phyloP scores from a whole-genome alignment of 2,329 filamentous ascomycete species.

The Fusarium piperis region DNA sequence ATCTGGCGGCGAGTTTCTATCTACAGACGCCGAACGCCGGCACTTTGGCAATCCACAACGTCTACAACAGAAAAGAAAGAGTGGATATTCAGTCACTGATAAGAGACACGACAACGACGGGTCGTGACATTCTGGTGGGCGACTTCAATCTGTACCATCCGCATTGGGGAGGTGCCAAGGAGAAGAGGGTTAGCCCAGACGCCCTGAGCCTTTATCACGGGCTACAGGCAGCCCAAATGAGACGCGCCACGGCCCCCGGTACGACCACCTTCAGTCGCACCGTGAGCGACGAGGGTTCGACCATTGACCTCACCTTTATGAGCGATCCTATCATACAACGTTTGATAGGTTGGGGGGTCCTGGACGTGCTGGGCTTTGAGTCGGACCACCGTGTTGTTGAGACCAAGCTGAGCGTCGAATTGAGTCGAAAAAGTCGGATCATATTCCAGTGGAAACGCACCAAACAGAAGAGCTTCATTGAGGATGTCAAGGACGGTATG shows the following conservation, averaged over 20 bases:
- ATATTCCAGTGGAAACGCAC: neutral
- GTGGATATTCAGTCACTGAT: neutral
- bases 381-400: slow-evolving; percentile 3
- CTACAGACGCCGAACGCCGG: neutral
- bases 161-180: neutral
- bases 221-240: neutral
- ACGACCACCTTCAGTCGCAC: neutral
- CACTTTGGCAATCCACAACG: neutral
- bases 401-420: neutral
- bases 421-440: neutral
- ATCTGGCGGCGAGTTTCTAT: neutral
- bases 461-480: neutral
- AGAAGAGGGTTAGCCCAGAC: neutral
- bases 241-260: neutral
- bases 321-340: neutral
- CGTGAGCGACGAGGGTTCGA: neutral
- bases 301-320: slow-evolving; percentile 10
- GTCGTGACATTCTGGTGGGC: neutral
- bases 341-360: neutral
- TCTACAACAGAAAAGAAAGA: slow-evolving; percentile 1
- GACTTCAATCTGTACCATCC: slow-evolving; percentile 10
- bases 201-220: neutral
- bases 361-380: neutral
- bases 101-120: neutral
- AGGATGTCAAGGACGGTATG: neutral